A percentile compares a stretch with the other conserved stretches of the same genome.
phyloP scores from a whole-genome alignment of 306 rosid species.

The Citrullus colocynthis region DNA sequence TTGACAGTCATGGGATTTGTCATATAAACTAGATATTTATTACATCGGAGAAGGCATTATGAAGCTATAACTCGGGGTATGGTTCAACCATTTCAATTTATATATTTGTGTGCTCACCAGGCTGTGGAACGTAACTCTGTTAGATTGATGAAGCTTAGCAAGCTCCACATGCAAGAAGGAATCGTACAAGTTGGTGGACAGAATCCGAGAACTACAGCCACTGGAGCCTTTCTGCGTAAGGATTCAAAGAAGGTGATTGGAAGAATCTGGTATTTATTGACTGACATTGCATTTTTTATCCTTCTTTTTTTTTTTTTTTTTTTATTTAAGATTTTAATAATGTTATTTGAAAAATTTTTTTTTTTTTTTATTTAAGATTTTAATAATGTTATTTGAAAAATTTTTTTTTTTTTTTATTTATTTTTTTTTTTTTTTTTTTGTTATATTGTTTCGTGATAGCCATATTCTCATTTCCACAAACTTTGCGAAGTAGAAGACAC shows the following conservation, averaged over 20 bases:
- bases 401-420: no score
- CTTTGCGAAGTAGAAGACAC: constrained; percentile 20
- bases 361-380: no score
- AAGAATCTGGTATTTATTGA: constrained; percentile 57
- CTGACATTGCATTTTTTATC: constrained; percentile 3
- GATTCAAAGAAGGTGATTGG: constrained; percentile 42
- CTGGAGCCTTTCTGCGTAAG: constrained; percentile 24
- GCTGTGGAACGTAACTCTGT: constrained; percentile 9
- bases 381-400: no score
- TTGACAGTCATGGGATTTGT: not conserved
- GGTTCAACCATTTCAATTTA: not conserved
- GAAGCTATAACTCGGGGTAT: not conserved
- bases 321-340: no score
- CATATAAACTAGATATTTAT: not conserved
- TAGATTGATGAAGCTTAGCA: not conserved
- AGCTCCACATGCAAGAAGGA: constrained; percentile 29
- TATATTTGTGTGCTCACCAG: not conserved
- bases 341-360: no score
- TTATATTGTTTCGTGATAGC: constrained; percentile 10
- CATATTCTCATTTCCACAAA: constrained; percentile 27
- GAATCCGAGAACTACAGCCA: constrained; percentile 40
- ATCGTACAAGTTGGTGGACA: constrained; percentile 56
- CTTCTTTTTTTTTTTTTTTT: no score
- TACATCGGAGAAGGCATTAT: not conserved
- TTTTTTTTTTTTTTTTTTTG: no score